Conservation (phyloP, 495 filamentous ascomycete species). For the Trichoderma reesei region DNA sequence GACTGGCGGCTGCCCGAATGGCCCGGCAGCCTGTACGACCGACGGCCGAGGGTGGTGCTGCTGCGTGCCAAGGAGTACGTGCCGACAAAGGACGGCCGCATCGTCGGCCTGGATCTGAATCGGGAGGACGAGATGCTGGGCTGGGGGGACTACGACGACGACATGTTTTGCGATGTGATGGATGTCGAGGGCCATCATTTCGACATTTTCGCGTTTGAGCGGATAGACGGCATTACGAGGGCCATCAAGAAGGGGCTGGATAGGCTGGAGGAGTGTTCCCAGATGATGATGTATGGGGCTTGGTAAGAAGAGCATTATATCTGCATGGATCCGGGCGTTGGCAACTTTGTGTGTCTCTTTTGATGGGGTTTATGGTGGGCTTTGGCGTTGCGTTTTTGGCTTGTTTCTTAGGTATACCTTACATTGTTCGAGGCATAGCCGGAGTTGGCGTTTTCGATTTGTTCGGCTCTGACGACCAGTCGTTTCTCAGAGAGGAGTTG, state of each 20-base stretch:
- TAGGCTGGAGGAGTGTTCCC: slow-evolving; percentile 13
- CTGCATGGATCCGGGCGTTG: neutral
- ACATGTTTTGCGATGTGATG: slow-evolving; percentile 26
- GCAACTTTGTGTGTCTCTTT: neutral
- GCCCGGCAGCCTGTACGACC: slow-evolving; percentile 12
- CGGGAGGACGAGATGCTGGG: slow-evolving; percentile 26
- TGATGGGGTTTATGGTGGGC: neutral
- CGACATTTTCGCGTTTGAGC: slow-evolving; percentile 26
- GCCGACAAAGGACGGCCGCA: slow-evolving; percentile 16
- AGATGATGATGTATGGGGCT: slow-evolving; percentile 3
- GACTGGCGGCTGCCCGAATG: slow-evolving; percentile 28
- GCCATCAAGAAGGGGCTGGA: slow-evolving; percentile 27
- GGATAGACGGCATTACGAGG: slow-evolving; percentile 20
- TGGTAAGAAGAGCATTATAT: slow-evolving; percentile 3
- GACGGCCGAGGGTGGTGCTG: slow-evolving; percentile 28
- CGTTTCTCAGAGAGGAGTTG: too few relatives aligned
- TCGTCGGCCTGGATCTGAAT: slow-evolving; percentile 25
- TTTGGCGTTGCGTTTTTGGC: too few relatives aligned
- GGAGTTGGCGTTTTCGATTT: too few relatives aligned
- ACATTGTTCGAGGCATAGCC: too few relatives aligned
- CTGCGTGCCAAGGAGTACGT: slow-evolving; percentile 28
- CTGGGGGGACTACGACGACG: slow-evolving; percentile 28
- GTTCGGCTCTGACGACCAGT: too few relatives aligned
- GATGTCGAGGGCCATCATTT: slow-evolving; percentile 36
- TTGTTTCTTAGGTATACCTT: too few relatives aligned